Conservation (phyloP, 2,329 filamentous ascomycete species). For the Aspergillus phoenicis region DNA sequence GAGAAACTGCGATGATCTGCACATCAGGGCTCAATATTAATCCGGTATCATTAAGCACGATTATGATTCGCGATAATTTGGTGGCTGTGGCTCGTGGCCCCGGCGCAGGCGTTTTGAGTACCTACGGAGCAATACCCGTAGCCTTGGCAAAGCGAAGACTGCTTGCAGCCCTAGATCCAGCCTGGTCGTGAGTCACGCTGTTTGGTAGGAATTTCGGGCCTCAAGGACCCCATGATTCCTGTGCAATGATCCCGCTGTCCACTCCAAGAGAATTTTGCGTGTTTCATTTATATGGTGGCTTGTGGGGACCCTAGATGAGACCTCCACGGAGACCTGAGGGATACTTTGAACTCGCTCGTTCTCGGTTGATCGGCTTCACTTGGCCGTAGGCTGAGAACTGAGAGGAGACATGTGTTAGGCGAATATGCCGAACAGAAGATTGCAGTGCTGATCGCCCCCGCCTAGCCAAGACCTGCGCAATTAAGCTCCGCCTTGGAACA, state of each 20-base stretch:
- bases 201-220: neutral
- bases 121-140: neutral
- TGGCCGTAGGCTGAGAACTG: neutral
- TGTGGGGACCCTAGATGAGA: neutral
- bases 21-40: neutral
- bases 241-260: neutral
- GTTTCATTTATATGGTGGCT: neutral
- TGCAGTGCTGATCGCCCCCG: neutral
- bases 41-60: neutral
- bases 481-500: neutral
- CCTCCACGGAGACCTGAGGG: neutral
- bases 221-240: neutral
- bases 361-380: neutral
- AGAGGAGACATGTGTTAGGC: neutral
- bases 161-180: neutral
- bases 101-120: neutral
- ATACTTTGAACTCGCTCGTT: neutral
- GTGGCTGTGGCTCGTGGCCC: neutral
- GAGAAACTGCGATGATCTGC: neutral
- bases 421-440: neutral
- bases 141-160: neutral
- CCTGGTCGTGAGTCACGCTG: neutral
- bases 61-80: too few species aligned
- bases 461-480: neutral
- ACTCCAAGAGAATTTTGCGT: neutral